These are phyloP conservation scores for Exophiala dermatitidis DNA, from an alignment of 2,329 filamentous ascomycete species.

Conservation along the genomic window DNA sequence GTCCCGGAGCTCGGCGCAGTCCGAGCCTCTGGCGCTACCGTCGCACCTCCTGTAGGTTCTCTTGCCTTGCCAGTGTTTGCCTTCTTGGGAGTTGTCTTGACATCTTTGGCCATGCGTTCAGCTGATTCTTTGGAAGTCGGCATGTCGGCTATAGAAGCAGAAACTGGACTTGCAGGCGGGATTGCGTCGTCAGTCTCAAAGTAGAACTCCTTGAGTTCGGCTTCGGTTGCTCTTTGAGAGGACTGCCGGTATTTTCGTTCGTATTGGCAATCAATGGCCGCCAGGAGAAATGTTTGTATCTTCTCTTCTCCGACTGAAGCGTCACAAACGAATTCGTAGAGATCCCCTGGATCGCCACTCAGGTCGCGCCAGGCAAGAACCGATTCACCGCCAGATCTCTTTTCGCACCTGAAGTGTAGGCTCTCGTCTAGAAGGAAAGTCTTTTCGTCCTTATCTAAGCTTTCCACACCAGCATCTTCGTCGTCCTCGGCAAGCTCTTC, in stretches of 20 bases:
- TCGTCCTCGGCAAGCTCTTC: conserved; percentile 89
- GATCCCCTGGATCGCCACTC: conserved; percentile 84
- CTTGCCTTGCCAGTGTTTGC: conserved; percentile 32
- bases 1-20: conserved; percentile 62
- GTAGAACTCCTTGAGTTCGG: conserved; percentile 73
- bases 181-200: conserved; percentile 60
- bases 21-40: conserved; percentile 54
- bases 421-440: conserved; percentile 91
- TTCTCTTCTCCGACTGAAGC: conserved; percentile 60
- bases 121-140: conserved; percentile 38
- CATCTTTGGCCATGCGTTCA: conserved; percentile 40
- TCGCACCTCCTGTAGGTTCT: conserved; percentile 42
- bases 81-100: conserved; percentile 34
- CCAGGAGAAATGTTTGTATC: conserved; percentile 70
- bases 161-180: conserved; percentile 52
- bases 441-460: conserved; percentile 94
- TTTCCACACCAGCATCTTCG: conserved; percentile 69
- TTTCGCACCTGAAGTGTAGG: conserved; percentile 77
- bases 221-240: conserved; percentile 69
- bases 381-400: conserved; percentile 70
- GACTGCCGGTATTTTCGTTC: conserved; percentile 85
- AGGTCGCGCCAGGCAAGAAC: conserved; percentile 92
- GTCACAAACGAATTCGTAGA: conserved; percentile 98
- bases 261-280: conserved; percentile 91
- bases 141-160: conserved; percentile 40